Evolutionary conservation across 495 filamentous ascomycete genomes (phyloP).

Genomic region (Xylaria longipes): DNA sequence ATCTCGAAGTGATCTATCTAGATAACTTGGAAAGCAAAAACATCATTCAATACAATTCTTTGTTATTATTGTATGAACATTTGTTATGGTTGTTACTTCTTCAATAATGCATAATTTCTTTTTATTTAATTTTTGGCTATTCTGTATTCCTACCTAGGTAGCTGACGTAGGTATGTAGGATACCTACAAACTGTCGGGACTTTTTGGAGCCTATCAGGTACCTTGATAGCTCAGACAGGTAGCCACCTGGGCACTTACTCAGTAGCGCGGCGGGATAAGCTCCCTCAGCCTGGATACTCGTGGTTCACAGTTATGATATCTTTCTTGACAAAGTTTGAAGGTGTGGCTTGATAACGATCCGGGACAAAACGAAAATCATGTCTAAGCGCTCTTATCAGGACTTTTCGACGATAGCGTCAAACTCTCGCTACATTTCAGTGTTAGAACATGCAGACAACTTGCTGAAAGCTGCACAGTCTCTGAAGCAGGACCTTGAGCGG

Average conservation of each 20-base stretch:
- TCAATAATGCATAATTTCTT: background rate
- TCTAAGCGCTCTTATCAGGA: slow-evolving; percentile 39
- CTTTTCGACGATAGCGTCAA: slow-evolving; percentile 24
- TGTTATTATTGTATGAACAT: background rate
- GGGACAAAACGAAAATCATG: slow-evolving; percentile 23
- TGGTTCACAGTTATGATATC: too few species aligned
- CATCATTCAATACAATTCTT: background rate
- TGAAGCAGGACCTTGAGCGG: slow-evolving; percentile 39
- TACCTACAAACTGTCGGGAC: background rate
- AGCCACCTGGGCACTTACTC: too few species aligned
- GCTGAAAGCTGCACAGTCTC: slow-evolving; percentile 35
- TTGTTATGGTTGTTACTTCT: background rate
- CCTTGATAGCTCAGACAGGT: background rate
- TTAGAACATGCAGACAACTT: slow-evolving; percentile 43
- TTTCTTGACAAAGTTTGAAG: background rate
- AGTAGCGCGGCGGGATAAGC: too few species aligned
- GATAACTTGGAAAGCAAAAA: background rate
- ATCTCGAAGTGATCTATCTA: background rate
- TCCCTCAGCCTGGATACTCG: background rate
- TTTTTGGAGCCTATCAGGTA: background rate
- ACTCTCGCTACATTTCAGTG: slow-evolving; percentile 22
- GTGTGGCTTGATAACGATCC: background rate
- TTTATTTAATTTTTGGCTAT: too few species aligned
- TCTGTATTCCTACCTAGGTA: too few species aligned
- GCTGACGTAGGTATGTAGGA: too few species aligned